These are phyloP conservation scores for Huntiella decipiens DNA, from an alignment of 2,329 filamentous ascomycete genomes.

Conservation along the genomic window DNA sequence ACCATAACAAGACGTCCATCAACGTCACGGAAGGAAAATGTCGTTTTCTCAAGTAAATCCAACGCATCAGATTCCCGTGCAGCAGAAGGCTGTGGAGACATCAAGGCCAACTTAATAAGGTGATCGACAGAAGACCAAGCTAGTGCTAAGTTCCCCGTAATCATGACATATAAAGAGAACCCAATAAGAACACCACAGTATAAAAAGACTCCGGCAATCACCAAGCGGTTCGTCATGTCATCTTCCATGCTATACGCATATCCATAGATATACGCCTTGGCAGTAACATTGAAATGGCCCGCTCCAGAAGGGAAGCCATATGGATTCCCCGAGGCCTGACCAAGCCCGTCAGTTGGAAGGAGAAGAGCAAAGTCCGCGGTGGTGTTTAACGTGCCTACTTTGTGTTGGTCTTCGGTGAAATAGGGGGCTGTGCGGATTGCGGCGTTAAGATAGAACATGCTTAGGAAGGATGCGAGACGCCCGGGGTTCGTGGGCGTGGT, in stretches of 20 bases:
- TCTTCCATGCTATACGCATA: conserved; percentile 2
- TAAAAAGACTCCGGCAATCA: not conserved
- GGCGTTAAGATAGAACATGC: not conserved
- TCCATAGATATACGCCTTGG: conserved; percentile 4
- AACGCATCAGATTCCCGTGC: not conserved
- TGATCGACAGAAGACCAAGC: conserved; percentile 1
- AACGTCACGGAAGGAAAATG: conserved; percentile 1
- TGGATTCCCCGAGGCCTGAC: not conserved
- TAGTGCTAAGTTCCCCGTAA: conserved; percentile 1
- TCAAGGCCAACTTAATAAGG: conserved; percentile 2
- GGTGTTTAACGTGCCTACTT: no score
- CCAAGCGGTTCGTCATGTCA: not conserved
- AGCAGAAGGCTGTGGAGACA: not conserved
- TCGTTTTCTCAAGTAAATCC: not conserved
- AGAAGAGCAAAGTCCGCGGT: not conserved
- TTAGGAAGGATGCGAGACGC: not conserved
- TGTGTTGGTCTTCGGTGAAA: not conserved
- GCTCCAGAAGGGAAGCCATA: not conserved
- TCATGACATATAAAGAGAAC: not conserved
- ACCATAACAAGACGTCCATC: not conserved
- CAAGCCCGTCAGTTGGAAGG: conserved; percentile 1
- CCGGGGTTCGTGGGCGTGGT: not conserved
- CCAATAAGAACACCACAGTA: not conserved
- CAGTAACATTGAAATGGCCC: not conserved
- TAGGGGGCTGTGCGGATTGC: not conserved